These are phyloP conservation scores for Alternaria ethzedia DNA, from an alignment of 2,329 filamentous ascomycete genomes.

Conservation along the genomic window DNA sequence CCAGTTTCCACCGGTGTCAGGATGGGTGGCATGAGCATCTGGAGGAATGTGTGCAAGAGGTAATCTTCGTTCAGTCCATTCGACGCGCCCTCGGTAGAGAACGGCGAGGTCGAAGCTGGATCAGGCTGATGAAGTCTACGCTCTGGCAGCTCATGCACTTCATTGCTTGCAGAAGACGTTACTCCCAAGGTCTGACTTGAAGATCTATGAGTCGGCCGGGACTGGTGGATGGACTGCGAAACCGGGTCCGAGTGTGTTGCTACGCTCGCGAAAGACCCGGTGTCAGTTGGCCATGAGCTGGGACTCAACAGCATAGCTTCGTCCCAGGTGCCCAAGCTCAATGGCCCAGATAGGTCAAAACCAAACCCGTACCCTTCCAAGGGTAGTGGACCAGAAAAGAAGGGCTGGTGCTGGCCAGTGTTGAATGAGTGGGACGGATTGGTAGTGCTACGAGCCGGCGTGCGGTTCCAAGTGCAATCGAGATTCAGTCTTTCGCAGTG, in stretches of 20 bases:
- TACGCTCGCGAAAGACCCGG: conserved; percentile 9
- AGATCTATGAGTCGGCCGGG: conserved; percentile 22
- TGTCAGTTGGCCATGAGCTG: conserved; percentile 39
- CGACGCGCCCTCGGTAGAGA: conserved; percentile 33
- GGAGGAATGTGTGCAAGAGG: conserved; percentile 58
- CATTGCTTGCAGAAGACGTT: conserved; percentile 9
- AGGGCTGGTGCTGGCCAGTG: conserved; percentile 13
- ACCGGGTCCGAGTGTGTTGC: conserved; percentile 22
- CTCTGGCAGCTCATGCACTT: conserved; percentile 22
- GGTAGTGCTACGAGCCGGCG: conserved; percentile 20
- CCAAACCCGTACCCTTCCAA: conserved; percentile 28
- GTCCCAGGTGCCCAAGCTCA: conserved; percentile 38
- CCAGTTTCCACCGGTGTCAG: conserved; percentile 60
- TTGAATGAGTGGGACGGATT: conserved; percentile 27
- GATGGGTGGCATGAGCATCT: conserved; percentile 60
- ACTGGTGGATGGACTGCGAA: conserved; percentile 29
- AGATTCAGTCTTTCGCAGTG: conserved; percentile 62
- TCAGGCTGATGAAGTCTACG: conserved; percentile 20
- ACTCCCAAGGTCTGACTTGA: conserved; percentile 15
- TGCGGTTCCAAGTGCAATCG: conserved; percentile 59
- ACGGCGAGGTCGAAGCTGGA: conserved; percentile 36
- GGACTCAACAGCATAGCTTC: conserved; percentile 42
- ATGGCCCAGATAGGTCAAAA: conserved; percentile 37
- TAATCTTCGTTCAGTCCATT: conserved; percentile 42
- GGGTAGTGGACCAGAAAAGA: conserved; percentile 16